Percentiles rank a stretch among this genome's conserved stretches.
Evolutionary conservation across 2,329 filamentous ascomycete species (phyloP).

Genomic region (Pseudogymnoascus sp.): DNA sequence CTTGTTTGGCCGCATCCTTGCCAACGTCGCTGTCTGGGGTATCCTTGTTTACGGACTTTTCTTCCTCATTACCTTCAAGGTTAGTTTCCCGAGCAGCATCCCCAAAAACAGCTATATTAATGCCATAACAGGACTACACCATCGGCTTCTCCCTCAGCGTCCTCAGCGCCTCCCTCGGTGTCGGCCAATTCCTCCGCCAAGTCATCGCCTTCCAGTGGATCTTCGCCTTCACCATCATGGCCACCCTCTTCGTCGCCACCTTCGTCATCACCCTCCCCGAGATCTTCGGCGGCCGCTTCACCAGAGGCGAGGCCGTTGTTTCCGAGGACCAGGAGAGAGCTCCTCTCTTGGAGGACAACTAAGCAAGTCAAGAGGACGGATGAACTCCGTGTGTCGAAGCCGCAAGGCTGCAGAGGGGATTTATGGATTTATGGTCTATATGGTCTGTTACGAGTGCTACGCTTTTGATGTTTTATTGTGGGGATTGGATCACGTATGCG

Average conservation of each 20-base stretch:
- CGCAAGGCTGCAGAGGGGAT: neutral
- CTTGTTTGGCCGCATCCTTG: conserved; percentile 66
- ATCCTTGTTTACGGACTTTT: conserved; percentile 68
- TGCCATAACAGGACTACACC: conserved; percentile 46
- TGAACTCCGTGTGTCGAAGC: neutral
- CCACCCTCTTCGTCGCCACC: conserved; percentile 60
- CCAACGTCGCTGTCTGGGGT: conserved; percentile 83
- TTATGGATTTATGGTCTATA: neutral
- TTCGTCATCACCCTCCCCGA: conserved; percentile 55
- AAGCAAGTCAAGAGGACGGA: neutral
- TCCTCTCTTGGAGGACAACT: conserved; percentile 46
- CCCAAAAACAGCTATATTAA: neutral
- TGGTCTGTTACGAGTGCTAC: neutral
- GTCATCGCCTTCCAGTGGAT: conserved; percentile 82
- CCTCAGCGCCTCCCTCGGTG: conserved; percentile 63
- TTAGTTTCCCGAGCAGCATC: conserved; percentile 24
- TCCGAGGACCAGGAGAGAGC: conserved; percentile 44
- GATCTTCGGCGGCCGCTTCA: conserved; percentile 46
- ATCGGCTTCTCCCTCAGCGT: conserved; percentile 73
- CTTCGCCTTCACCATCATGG: conserved; percentile 80
- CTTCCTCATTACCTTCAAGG: conserved; percentile 67
- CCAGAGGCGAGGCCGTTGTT: conserved; percentile 36
- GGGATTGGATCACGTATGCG: neutral
- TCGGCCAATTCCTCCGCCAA: conserved; percentile 66
- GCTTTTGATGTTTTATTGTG: neutral